Conservation (phyloP, 2,329 filamentous ascomycete genomes). For the Paraconiothyrium sp. region DNA sequence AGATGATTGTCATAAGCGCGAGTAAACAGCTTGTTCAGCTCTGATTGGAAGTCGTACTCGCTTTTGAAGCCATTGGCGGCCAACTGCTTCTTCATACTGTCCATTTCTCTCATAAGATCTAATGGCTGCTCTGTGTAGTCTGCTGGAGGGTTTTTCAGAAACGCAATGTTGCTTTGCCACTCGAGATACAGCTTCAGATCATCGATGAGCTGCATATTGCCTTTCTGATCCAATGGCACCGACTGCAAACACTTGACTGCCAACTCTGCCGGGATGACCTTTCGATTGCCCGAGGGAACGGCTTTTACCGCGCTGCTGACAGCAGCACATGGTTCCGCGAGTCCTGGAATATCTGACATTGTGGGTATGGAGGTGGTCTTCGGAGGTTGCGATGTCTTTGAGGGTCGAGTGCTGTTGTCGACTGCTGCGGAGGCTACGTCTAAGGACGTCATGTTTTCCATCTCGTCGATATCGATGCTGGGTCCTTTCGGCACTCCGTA, state of each 20-base stretch:
- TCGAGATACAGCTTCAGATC: slow-evolving; percentile 47
- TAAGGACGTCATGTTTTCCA: slow-evolving; percentile 28
- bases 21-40: slow-evolving; percentile 46
- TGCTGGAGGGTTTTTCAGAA: slow-evolving; percentile 50
- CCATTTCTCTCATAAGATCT: slow-evolving; percentile 51
- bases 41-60: slow-evolving; percentile 54
- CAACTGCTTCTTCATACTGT: slow-evolving; percentile 45
- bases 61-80: slow-evolving; percentile 41
- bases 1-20: slow-evolving; percentile 55
- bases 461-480: slow-evolving; percentile 38
- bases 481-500: slow-evolving; percentile 44
- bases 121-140: slow-evolving; percentile 50
- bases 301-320: slow-evolving; percentile 39
- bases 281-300: slow-evolving; percentile 36
- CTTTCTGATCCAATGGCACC: slow-evolving; percentile 48
- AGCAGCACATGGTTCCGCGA: slow-evolving; percentile 44
- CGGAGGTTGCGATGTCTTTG: slow-evolving; percentile 25
- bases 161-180: slow-evolving; percentile 53
- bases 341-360: slow-evolving; percentile 25
- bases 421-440: slow-evolving; percentile 29
- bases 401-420: slow-evolving; percentile 24
- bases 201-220: slow-evolving; percentile 43
- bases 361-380: slow-evolving; percentile 27
- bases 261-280: slow-evolving; percentile 45
- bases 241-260: slow-evolving; percentile 47